Evolutionary conservation across 2,329 filamentous ascomycete genomes (phyloP), one percentile per base, ranked within the genome.

Genomic region (Neurospora sp.): DNA sequence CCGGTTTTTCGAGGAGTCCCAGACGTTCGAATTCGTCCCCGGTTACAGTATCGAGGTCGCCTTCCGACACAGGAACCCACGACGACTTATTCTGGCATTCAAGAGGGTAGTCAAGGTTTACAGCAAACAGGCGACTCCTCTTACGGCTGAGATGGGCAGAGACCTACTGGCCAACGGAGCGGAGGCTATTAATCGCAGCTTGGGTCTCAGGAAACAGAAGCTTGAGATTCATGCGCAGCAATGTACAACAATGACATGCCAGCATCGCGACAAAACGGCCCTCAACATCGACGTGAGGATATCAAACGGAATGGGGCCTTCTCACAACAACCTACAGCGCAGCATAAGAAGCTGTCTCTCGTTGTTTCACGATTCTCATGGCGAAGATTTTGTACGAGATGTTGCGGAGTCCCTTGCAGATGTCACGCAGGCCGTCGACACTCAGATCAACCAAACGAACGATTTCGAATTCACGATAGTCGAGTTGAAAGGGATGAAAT

Each of bases 31-130:
- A 71, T 79, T 80, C 38, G 75, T 82, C 2, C 83, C 85, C 4
- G 85, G 85, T n/a, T 87, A 84, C 75, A 79, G 79, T 10, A 79
- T 87, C 52, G 79, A 81, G 39, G 75, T 87, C 41, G 78, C 78
- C 19, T 80, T 87, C 71, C 80, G 79, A 57, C 84, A 82, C 72
- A 80, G 78, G 69, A 81, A 78, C 57, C 76, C 76, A 36, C 78
- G 78, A 41, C 78, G 75, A 62, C 72, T 76, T 8, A 75, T 78
- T 69, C 70, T 78, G 28, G 74, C 79, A 36, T 80, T 82, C 79
- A 79, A 79, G 67, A 82, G 79, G 39, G 78, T 75, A 2, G 73
- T 85, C 57, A 80, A 78, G 70, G 75, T 86, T 68, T 79, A 81
- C 68, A 87, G 85, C 77, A 75, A 73, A 2, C 85, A 87, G 75